A percentile compares a stretch with the other conserved stretches of the same genome.
phyloP scores from a whole-genome alignment of 2,329 filamentous ascomycete genomes.

The Pseudogymnoascus sp. region DNA sequence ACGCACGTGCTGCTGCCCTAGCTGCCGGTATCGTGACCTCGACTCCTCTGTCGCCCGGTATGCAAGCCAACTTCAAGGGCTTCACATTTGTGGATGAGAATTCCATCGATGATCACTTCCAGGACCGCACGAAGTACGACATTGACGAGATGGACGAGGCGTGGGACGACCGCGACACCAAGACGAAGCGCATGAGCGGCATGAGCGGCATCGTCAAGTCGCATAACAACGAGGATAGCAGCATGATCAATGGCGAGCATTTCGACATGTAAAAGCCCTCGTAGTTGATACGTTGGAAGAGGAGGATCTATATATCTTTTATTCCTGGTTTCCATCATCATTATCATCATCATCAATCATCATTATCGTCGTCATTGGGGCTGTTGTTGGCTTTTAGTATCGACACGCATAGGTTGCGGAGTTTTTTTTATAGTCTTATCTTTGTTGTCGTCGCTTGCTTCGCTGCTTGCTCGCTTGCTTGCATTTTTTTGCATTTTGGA shows the following conservation, averaged over 20 bases:
- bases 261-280: conserved; percentile 49
- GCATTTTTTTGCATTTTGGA: conserved; percentile 12
- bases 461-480: not conserved
- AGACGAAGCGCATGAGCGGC: conserved; percentile 52
- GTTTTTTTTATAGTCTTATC: conserved; percentile 8
- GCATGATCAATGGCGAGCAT: conserved; percentile 50
- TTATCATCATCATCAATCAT: not conserved
- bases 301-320: conserved; percentile 2
- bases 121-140: conserved; percentile 40
- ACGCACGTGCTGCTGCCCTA: conserved; percentile 79
- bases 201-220: conserved; percentile 56
- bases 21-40: conserved; percentile 80
- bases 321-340: not conserved
- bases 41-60: conserved; percentile 86
- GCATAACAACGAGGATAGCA: conserved; percentile 46
- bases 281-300: not conserved
- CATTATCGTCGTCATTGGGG: not conserved
- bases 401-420: conserved; percentile 11
- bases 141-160: conserved; percentile 54
- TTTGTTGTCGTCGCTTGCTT: not conserved
- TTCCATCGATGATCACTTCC: conserved; percentile 80
- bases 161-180: conserved; percentile 33
- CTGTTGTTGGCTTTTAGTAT: not conserved
- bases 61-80: conserved; percentile 96
- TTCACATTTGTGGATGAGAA: conserved; percentile 99